Conservation (phyloP, 1,284 basidiomycete genomes). For the Trametes hirsuta region DNA sequence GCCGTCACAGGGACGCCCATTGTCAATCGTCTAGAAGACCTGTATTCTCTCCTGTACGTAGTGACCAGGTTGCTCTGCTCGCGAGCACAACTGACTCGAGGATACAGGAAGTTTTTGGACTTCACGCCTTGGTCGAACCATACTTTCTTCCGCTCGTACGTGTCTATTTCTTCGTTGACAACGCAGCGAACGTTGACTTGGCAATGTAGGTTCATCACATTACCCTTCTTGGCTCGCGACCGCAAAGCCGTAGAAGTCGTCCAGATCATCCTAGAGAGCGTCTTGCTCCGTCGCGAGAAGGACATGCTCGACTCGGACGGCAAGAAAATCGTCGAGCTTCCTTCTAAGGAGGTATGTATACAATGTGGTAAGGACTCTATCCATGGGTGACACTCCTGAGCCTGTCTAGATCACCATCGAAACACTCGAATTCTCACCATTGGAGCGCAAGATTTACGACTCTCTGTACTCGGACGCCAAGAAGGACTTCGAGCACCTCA, state of each 20-base stretch:
- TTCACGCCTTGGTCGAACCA: constrained; percentile 93
- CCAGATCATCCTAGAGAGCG: constrained; percentile 88
- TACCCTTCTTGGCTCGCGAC: constrained; percentile 87
- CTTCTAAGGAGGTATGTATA: constrained; percentile 73
- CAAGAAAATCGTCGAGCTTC: constrained; percentile 87
- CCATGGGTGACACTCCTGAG: background rate
- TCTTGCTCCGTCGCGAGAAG: constrained; percentile 93
- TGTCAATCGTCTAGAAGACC: constrained; percentile 92
- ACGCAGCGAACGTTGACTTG: background rate
- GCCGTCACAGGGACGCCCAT: constrained; percentile 96
- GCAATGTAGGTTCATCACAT: constrained; percentile 74
- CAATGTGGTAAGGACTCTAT: background rate
- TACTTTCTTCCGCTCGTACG: constrained; percentile 84
- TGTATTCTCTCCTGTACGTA: constrained; percentile 84
- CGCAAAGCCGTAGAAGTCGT: constrained; percentile 92
- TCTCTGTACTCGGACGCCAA: constrained; percentile 73
- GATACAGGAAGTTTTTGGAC: constrained; percentile 78
- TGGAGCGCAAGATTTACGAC: constrained; percentile 84
- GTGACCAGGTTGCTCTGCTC: background rate
- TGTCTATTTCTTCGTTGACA: constrained; percentile 10
- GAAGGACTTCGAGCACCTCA: constrained; percentile 73
- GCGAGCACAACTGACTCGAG: background rate
- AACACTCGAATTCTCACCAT: constrained; percentile 72
- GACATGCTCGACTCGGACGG: constrained; percentile 90
- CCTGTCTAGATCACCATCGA: constrained; percentile 46